phyloP scores from a whole-genome alignment of 2,329 filamentous ascomycete genomes.

The Exophiala calicioides region DNA sequence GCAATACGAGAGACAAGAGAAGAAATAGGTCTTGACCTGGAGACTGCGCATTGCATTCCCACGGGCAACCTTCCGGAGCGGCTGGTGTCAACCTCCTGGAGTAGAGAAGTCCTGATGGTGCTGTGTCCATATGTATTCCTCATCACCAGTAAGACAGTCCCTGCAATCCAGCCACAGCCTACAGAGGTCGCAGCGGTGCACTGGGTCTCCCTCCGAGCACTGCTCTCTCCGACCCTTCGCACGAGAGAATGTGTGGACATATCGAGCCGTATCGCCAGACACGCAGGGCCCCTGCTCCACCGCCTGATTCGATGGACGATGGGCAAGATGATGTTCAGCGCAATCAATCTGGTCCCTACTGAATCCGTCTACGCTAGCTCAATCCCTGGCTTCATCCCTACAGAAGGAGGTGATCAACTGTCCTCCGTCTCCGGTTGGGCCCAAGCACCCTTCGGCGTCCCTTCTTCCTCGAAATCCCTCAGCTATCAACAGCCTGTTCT shows the following conservation, averaged over 20 bases:
- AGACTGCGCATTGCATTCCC: slow-evolving; percentile 45
- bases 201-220: slow-evolving; percentile 65
- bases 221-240: slow-evolving; percentile 61
- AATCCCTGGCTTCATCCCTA: slow-evolving; percentile 52
- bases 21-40: slow-evolving; percentile 66
- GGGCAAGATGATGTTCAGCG: slow-evolving; percentile 68
- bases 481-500: slow-evolving; percentile 52
- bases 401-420: slow-evolving; percentile 30
- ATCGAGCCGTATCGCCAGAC: slow-evolving; percentile 60
- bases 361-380: slow-evolving; percentile 61
- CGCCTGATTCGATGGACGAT: slow-evolving; percentile 58
- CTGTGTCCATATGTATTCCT: slow-evolving; percentile 69
- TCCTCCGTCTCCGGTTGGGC: slow-evolving; percentile 31
- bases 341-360: slow-evolving; percentile 62
- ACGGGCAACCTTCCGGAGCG: slow-evolving; percentile 67
- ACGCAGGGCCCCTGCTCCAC: slow-evolving; percentile 56
- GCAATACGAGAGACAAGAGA: slow-evolving; percentile 66
- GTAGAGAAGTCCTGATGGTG: slow-evolving; percentile 66
- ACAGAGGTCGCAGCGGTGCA: slow-evolving; percentile 68
- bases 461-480: slow-evolving; percentile 30
- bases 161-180: slow-evolving; percentile 63
- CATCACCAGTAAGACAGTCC: slow-evolving; percentile 57
- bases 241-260: slow-evolving; percentile 66
- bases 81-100: slow-evolving; percentile 67
- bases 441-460: slow-evolving; percentile 25